Evolutionary conservation across 345 rosid genomes (phyloP).

Genomic region (Salix arbutifolia): DNA sequence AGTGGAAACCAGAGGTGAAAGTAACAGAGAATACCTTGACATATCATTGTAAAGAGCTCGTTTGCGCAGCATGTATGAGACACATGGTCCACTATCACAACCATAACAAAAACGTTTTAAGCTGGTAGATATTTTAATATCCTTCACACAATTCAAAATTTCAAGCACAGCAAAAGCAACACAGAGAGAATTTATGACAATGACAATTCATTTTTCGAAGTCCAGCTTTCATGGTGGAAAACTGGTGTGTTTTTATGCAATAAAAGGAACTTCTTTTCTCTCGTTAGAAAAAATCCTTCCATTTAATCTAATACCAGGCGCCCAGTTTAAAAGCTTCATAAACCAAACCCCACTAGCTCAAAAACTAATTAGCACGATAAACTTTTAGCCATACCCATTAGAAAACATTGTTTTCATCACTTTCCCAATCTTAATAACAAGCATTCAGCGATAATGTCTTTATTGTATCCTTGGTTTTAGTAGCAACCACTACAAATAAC

Average conservation of each 20-base stretch:
- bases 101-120: not conserved
- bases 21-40: conserved; percentile 29
- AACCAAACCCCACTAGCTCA: too few species aligned
- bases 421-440: not conserved
- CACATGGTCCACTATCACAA: conserved; percentile 52
- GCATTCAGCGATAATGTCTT: not conserved
- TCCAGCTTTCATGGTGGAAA: too few species aligned
- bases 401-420: not conserved
- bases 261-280: not conserved
- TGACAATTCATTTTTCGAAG: not conserved
- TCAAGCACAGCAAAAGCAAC: not conserved
- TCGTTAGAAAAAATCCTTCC: not conserved
- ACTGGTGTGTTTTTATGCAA: not conserved
- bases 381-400: not conserved
- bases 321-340: not conserved
- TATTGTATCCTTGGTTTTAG: not conserved
- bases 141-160: not conserved
- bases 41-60: conserved; percentile 68
- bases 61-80: conserved; percentile 62
- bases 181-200: not conserved
- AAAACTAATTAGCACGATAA: not conserved
- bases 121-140: too few species aligned
- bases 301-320: not conserved
- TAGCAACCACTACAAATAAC: not conserved
- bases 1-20: not conserved